phyloP scores from a whole-genome alignment of 1,284 basidiomycete species.

The Leccinum angustisporum region DNA sequence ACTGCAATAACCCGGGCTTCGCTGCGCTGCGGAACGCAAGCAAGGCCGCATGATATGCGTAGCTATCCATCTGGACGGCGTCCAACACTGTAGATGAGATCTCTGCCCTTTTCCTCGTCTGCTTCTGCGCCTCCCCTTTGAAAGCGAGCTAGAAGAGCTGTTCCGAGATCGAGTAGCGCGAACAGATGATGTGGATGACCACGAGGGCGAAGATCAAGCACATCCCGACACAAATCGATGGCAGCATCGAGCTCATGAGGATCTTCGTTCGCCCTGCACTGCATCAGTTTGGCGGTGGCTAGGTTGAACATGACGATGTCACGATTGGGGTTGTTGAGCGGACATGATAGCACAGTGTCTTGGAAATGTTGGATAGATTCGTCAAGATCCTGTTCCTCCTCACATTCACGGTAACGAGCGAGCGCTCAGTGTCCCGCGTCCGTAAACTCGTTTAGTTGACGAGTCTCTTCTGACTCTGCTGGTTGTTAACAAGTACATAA shows the following conservation, averaged over 20 bases:
- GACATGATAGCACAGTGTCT: not conserved
- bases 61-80: not conserved
- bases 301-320: not conserved
- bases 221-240: not conserved
- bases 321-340: too few species aligned
- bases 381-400: not conserved
- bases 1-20: not conserved
- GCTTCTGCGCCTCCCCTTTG: not conserved
- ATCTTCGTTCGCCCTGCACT: not conserved
- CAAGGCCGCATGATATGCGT: not conserved
- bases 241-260: not conserved
- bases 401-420: not conserved
- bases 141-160: not conserved
- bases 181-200: not conserved
- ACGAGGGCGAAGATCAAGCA: not conserved
- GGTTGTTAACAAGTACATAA: not conserved
- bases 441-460: not conserved
- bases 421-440: not conserved
- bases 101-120: not conserved
- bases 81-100: not conserved
- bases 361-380: not conserved
- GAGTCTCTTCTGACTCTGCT: not conserved
- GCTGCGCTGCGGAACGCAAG: not conserved
- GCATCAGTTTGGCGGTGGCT: not conserved
- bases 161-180: not conserved